These are phyloP conservation scores for Eucalyptus pauciflora DNA, from an alignment of 345 rosid species.

Conservation along the genomic window DNA sequence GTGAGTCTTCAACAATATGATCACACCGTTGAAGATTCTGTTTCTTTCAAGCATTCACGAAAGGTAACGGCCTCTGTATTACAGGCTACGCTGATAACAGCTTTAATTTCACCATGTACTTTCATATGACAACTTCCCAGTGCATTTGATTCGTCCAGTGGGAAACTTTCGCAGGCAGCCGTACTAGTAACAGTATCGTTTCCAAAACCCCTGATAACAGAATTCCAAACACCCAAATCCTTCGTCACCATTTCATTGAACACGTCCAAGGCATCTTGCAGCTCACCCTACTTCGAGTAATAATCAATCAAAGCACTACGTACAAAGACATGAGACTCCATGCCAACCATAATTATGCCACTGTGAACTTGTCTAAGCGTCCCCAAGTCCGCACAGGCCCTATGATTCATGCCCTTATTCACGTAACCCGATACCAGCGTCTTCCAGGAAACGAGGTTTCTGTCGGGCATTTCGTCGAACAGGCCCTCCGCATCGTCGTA, in stretches of 20 bases:
- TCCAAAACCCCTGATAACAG: constrained; percentile 55
- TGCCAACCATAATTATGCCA: constrained; percentile 33
- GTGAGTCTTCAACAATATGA: neutral
- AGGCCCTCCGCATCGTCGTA: constrained; percentile 17
- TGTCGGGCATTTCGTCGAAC: constrained; percentile 19
- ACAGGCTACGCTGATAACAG: neutral
- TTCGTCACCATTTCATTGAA: constrained; percentile 41
- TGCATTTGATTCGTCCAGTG: neutral
- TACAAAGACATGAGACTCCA: constrained; percentile 52
- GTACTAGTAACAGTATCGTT: neutral
- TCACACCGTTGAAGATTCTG: neutral
- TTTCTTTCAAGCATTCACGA: neutral
- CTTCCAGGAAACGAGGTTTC: constrained; percentile 48
- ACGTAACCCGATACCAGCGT: constrained; percentile 49
- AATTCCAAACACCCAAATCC: constrained; percentile 70
- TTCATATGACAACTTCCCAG: neutral
- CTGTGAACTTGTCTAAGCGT: constrained; percentile 45
- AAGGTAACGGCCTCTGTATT: neutral
- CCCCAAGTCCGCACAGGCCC: constrained; percentile 25
- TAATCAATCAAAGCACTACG: constrained; percentile 60
- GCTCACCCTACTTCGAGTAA: constrained; percentile 40
- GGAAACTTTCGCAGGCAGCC: neutral
- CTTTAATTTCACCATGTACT: neutral
- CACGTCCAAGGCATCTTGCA: constrained; percentile 18
- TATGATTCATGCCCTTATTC: constrained; percentile 5